These are phyloP conservation scores for Hamamelis virginiana DNA, from an alignment of 164 flowering plant genomes.

Conservation along the genomic window DNA sequence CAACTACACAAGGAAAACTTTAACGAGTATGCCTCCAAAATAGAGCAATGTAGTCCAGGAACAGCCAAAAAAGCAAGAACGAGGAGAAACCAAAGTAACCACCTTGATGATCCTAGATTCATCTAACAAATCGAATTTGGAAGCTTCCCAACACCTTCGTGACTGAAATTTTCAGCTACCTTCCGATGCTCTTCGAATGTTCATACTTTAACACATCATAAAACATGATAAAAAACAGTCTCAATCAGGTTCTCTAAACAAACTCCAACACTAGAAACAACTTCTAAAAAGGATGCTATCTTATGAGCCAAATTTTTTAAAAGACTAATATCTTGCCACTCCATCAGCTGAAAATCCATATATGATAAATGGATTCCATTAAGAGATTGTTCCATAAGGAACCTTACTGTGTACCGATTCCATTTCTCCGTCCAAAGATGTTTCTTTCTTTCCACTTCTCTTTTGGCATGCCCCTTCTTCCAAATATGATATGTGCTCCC, in stretches of 20 bases:
- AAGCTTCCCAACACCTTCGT: neutral
- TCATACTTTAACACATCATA: neutral
- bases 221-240: neutral
- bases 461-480: too few relatives aligned
- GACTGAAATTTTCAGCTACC: neutral
- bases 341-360: too few relatives aligned
- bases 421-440: too few relatives aligned
- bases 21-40: neutral
- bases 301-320: neutral
- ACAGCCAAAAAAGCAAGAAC: too few relatives aligned
- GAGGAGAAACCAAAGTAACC: neutral
- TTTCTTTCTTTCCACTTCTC: neutral
- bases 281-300: neutral
- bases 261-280: neutral
- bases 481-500: too few relatives aligned
- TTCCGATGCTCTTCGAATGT: too few relatives aligned
- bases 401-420: neutral
- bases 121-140: neutral
- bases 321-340: too few relatives aligned
- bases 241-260: neutral
- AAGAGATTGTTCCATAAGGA: neutral
- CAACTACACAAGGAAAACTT: neutral
- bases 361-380: too few relatives aligned
- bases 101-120: neutral
- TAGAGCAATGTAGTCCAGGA: neutral